These are phyloP conservation scores for Mycena sanguinolenta DNA, from an alignment of 768 basidiomycete genomes.

Conservation along the genomic window DNA sequence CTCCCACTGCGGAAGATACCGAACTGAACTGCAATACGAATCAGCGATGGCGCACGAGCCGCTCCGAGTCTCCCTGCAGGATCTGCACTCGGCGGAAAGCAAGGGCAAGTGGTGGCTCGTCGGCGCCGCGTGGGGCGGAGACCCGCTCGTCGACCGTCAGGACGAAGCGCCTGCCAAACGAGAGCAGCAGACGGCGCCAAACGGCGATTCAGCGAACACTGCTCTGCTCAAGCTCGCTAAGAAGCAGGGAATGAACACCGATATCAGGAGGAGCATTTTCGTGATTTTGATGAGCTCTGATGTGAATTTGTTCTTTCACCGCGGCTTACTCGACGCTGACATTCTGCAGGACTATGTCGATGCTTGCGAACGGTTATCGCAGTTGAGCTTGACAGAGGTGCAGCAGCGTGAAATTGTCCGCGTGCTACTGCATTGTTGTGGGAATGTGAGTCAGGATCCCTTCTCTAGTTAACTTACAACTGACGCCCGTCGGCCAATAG, in stretches of 20 bases:
- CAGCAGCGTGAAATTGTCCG: constrained; percentile 97
- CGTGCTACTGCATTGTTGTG: constrained; percentile 92
- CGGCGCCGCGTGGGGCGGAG: constrained; percentile 95
- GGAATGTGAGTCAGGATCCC: constrained; percentile 70
- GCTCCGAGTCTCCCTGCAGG: constrained; percentile 86
- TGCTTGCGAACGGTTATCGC: constrained; percentile 90
- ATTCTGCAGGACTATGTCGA: constrained; percentile 89
- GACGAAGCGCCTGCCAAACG: constrained; percentile 45
- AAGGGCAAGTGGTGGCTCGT: constrained; percentile 99
- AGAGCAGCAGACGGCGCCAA: constrained; percentile 33
- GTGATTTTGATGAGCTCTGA: constrained; percentile 96
- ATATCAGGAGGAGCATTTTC: constrained; percentile 91
- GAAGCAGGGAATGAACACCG: constrained; percentile 99
- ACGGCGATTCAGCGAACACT: constrained; percentile 48
- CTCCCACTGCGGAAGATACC: neutral
- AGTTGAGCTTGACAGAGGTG: constrained; percentile 85
- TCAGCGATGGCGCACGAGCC: constrained; percentile 89
- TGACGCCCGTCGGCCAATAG: constrained; percentile 52
- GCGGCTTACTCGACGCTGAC: neutral
- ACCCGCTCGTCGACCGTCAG: constrained; percentile 86
- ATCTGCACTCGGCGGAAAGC: constrained; percentile 85
- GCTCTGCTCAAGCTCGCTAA: constrained; percentile 83
- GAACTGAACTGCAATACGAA: neutral
- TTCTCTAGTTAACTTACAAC: neutral
- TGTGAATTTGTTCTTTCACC: constrained; percentile 58